phyloP scores from a whole-genome alignment of 208 protist species.

The Naegleria fowleri region DNA sequence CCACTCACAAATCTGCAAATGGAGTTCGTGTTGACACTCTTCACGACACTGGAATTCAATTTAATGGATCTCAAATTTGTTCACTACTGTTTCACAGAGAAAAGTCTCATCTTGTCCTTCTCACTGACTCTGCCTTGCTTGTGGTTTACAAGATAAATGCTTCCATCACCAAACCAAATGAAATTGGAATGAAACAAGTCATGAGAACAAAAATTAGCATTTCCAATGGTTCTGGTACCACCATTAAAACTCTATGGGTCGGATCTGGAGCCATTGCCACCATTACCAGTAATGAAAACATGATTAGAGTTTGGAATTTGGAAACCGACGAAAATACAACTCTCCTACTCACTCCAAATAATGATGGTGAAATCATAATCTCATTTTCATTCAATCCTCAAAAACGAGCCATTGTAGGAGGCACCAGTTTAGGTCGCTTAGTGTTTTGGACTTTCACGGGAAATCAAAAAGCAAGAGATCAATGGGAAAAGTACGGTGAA shows the following conservation, averaged over 20 bases:
- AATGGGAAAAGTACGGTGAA: constrained; percentile 23
- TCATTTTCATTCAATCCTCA: constrained; percentile 14
- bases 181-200: constrained; percentile 58
- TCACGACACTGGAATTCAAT: neutral
- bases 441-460: constrained; percentile 52
- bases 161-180: neutral
- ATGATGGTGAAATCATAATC: neutral
- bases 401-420: neutral
- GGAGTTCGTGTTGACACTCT: neutral
- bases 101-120: constrained; percentile 29
- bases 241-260: constrained; percentile 65
- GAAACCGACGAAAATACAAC: constrained; percentile 60
- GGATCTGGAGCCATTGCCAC: constrained; percentile 61
- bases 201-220: constrained; percentile 19
- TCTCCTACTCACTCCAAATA: neutral
- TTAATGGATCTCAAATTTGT: neutral
- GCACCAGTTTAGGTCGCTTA: constrained; percentile 27
- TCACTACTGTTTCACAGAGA: constrained; percentile 7
- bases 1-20: neutral
- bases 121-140: constrained; percentile 46
- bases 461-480: constrained; percentile 36
- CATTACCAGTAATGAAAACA: constrained; percentile 60
- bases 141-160: constrained; percentile 20
- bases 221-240: constrained; percentile 50
- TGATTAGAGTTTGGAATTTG: constrained; percentile 70